These are phyloP conservation scores for Alternaria tenuissima DNA, from an alignment of 2,329 filamentous ascomycete species.

Conservation along the genomic window DNA sequence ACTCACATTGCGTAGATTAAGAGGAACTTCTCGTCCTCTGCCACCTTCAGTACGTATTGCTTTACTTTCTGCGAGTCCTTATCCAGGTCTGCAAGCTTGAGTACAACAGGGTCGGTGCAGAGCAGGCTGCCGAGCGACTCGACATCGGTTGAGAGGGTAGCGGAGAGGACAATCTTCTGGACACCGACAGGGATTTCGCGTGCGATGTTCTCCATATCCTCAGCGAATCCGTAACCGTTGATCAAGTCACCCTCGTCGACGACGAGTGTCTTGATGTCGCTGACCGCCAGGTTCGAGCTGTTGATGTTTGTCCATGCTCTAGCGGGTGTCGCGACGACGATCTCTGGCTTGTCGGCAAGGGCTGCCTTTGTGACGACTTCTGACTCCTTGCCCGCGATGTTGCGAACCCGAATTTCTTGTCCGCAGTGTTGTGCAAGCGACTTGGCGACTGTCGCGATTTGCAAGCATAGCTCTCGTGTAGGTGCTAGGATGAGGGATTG, in stretches of 20 bases:
- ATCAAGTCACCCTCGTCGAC: constrained; percentile 96
- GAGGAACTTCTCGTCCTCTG: constrained; percentile 97
- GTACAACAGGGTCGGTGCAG: constrained; percentile 77
- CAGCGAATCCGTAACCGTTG: constrained; percentile 90
- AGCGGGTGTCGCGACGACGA: constrained; percentile 91
- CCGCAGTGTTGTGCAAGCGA: constrained; percentile 82
- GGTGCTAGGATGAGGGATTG: constrained; percentile 90
- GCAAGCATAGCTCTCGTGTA: constrained; percentile 91
- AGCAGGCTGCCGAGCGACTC: constrained; percentile 86
- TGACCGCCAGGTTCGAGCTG: constrained; percentile 73
- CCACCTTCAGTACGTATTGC: constrained; percentile 90
- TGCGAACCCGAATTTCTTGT: constrained; percentile 82
- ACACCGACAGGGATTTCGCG: constrained; percentile 82
- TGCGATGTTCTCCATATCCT: constrained; percentile 83
- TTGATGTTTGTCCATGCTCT: constrained; percentile 81
- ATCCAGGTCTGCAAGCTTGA: constrained; percentile 85
- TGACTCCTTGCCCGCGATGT: constrained; percentile 88
- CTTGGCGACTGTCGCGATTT: constrained; percentile 82
- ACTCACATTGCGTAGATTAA: constrained; percentile 90
- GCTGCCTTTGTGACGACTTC: constrained; percentile 88
- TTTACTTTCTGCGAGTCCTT: constrained; percentile 78
- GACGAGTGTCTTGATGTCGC: constrained; percentile 74
- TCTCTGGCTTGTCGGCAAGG: constrained; percentile 83
- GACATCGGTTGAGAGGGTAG: constrained; percentile 87
- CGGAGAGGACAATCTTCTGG: constrained; percentile 93